Conservation (phyloP, 768 basidiomycete species). For the Leucocoprinus leucothites region DNA sequence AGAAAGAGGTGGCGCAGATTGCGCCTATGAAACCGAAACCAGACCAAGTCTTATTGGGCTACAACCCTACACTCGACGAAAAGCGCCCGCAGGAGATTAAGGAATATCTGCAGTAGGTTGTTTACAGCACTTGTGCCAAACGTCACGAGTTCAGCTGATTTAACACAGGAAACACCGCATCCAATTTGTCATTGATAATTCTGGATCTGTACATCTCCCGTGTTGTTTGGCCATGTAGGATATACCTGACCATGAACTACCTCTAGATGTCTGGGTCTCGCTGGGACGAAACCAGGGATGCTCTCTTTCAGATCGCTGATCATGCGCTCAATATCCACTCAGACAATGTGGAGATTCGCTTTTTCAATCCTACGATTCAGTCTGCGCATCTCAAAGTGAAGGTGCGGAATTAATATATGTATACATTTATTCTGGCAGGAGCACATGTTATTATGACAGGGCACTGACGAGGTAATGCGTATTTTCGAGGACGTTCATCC, state of each 20-base stretch:
- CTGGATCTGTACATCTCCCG: slow-evolving; percentile 24
- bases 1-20: not conserved
- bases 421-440: not conserved
- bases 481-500: slow-evolving; percentile 21
- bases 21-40: not conserved
- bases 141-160: not conserved
- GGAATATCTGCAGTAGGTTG: slow-evolving; percentile 13
- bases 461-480: slow-evolving; percentile 14
- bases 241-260: not conserved
- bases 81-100: slow-evolving; percentile 11
- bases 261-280: slow-evolving; percentile 14
- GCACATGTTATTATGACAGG: slow-evolving; percentile 14
- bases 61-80: slow-evolving; percentile 11
- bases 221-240: not conserved
- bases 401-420: not conserved
- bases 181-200: slow-evolving; percentile 27
- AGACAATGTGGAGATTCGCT: slow-evolving; percentile 22
- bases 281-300: slow-evolving; percentile 25
- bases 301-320: slow-evolving; percentile 26
- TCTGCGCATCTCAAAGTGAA: not conserved
- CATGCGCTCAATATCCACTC: slow-evolving; percentile 23
- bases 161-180: slow-evolving; percentile 23
- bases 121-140: not conserved
- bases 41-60: not conserved
- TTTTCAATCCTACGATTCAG: slow-evolving; percentile 21